Evolutionary conservation across 441 rosid genomes (phyloP), one percentile per base, ranked within the genome.

Genomic region (Metrosideros polymorpha): DNA sequence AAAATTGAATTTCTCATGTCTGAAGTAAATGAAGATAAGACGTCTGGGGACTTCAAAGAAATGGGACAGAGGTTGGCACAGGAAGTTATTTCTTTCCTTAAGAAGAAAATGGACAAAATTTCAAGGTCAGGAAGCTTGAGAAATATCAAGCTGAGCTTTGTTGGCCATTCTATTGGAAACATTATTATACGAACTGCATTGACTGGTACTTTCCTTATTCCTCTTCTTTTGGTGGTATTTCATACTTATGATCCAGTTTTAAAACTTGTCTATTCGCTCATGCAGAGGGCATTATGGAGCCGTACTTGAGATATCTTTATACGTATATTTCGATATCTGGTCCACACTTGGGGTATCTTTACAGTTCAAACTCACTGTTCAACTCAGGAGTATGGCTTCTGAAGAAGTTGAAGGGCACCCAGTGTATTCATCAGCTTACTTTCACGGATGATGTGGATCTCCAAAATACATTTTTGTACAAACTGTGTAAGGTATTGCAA

Each of bases 161-260:
- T 95, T 82, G 99, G 99, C 30, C 99, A 98, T 91, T 98, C 99
- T 77, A 95, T 98, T 84, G 99, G 99, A 87, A 98, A 96, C 89
- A 87, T 98, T 84, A 98, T 98, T 87, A 90, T 96, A 86, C 92
- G 99, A 90, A 84, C 99, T 84, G 98, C 98, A n/a, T 90, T 98
- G 83, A 88, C 99, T 87, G 99, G 99, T 98, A 90, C 32, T 84
- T 66, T 45, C 77, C 88, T 82, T 47, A 53, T 57, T 76, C 86
- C 85, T 54, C 43, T 32, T 51, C 55, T 19, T 83, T 49, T 53
- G n/a, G 42, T 51, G 84, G 55, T 55, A 89, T 87, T 87, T 87
- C 83, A 83, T 85, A 39, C 25, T 55, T 59, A 52, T 8, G 39
- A 27, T 82, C 85, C 12, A 17, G 77, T 85, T 52, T 43, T 83